Percentiles rank a stretch among this genome's conserved stretches.
phyloP scores from a whole-genome alignment of 495 filamentous ascomycete species.

The Penicillium diatomitis region DNA sequence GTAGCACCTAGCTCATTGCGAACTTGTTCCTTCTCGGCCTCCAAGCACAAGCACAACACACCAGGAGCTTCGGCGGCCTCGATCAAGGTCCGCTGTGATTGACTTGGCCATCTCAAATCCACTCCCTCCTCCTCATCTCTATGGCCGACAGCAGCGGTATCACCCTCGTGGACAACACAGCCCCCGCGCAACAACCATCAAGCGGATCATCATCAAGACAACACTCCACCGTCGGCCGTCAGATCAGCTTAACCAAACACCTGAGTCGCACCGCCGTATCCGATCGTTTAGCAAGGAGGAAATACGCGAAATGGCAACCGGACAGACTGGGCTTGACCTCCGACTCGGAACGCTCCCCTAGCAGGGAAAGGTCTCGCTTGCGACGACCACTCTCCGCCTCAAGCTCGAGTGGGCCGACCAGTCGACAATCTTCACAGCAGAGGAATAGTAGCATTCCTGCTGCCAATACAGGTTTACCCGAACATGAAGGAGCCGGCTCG shows the following conservation, averaged over 20 bases:
- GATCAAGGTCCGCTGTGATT: no score
- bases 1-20: slow-evolving; percentile 2
- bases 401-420: slow-evolving; percentile 11
- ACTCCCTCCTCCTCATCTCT: background rate
- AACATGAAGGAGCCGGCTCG: slow-evolving; percentile 11
- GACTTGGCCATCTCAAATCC: background rate
- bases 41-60: background rate
- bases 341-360: slow-evolving; percentile 9
- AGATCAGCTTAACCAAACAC: slow-evolving; percentile 18
- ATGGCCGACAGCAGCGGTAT: slow-evolving; percentile 23
- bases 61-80: no score
- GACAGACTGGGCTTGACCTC: slow-evolving; percentile 32
- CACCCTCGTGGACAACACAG: slow-evolving; percentile 34
- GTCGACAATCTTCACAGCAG: slow-evolving; percentile 7
- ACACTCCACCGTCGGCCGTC: slow-evolving; percentile 12
- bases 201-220: slow-evolving; percentile 13
- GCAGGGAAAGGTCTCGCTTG: slow-evolving; percentile 16
- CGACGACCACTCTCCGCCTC: slow-evolving; percentile 13
- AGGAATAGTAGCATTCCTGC: slow-evolving; percentile 2
- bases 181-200: slow-evolving; percentile 16
- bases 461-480: slow-evolving; percentile 1
- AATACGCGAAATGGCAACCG: slow-evolving; percentile 56
- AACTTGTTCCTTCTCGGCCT: background rate
- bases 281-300: slow-evolving; percentile 42
- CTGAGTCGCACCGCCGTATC: slow-evolving; percentile 35